phyloP scores from a whole-genome alignment of 495 filamentous ascomycete genomes.

The Poronia punctata region DNA sequence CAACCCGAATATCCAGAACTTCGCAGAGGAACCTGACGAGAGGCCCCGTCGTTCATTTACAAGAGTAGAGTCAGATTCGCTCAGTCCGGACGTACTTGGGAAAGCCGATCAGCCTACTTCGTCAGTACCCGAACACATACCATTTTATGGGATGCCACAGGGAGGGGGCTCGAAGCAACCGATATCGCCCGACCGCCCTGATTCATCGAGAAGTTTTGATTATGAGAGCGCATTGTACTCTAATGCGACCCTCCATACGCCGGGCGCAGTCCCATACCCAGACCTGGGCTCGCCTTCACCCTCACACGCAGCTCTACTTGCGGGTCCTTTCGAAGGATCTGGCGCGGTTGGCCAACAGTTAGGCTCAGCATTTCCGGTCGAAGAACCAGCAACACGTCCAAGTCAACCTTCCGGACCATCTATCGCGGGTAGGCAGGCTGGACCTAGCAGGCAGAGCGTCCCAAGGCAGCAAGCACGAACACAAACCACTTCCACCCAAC shows the following conservation, averaged over 20 bases:
- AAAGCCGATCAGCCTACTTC: conserved; percentile 4
- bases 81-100: conserved; percentile 8
- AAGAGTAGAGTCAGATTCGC: conserved; percentile 7
- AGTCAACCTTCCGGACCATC: too few species aligned
- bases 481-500: too few species aligned
- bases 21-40: background rate
- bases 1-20: background rate
- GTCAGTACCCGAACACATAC: background rate
- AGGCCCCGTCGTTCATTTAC: conserved; percentile 2
- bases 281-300: background rate
- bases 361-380: too few species aligned
- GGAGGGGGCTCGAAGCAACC: conserved; percentile 13
- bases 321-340: too few species aligned
- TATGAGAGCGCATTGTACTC: conserved; percentile 30
- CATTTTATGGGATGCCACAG: conserved; percentile 15
- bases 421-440: too few species aligned
- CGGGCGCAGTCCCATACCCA: background rate
- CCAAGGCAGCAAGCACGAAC: too few species aligned
- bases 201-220: conserved; percentile 26
- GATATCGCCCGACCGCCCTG: conserved; percentile 8
- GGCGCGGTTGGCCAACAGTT: too few species aligned
- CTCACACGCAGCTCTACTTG: too few species aligned
- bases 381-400: too few species aligned
- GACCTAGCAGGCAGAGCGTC: too few species aligned
- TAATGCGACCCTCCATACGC: conserved; percentile 21